A percentile compares a stretch with the other conserved stretches of the same genome.
Evolutionary conservation across 768 basidiomycete species (phyloP).

Genomic region (Boletus subparvulus): DNA sequence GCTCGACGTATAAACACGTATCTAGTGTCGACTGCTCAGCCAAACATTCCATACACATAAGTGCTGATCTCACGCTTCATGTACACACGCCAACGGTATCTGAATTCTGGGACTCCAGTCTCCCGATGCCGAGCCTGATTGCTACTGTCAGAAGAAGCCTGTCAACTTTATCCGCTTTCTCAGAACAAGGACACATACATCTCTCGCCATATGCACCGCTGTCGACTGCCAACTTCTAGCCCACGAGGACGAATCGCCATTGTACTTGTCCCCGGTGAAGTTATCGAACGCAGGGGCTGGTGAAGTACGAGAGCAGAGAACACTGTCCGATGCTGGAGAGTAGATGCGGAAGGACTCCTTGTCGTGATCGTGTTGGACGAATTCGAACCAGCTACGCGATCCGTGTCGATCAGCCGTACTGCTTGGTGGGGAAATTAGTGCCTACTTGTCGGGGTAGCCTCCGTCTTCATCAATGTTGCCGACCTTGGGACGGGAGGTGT

Average conservation of each 20-base stretch:
- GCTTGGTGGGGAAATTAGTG: no score
- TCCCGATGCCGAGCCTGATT: not conserved
- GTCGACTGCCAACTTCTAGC: not conserved
- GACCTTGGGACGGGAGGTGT: not conserved
- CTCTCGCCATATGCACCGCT: not conserved
- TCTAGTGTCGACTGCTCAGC: no score
- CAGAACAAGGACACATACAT: not conserved
- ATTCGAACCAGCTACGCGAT: constrained; percentile 1
- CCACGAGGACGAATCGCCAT: constrained; percentile 3
- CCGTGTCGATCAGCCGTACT: not conserved
- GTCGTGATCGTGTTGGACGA: not conserved
- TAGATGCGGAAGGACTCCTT: constrained; percentile 1
- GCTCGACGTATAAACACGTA: no score
- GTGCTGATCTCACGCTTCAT: no score
- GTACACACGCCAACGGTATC: not conserved
- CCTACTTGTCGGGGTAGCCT: not conserved
- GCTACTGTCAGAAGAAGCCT: not conserved
- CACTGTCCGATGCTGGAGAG: not conserved
- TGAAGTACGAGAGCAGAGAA: not conserved
- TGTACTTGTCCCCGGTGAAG: not conserved
- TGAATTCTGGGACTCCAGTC: not conserved
- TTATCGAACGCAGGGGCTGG: not conserved
- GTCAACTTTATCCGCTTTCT: not conserved
- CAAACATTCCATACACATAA: not conserved
- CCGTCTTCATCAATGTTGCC: not conserved